A percentile compares a stretch with the other conserved stretches of the same genome.
phyloP scores from a whole-genome alignment of 495 filamentous ascomycete genomes.

The Hypoxylon lienhwacheense region DNA sequence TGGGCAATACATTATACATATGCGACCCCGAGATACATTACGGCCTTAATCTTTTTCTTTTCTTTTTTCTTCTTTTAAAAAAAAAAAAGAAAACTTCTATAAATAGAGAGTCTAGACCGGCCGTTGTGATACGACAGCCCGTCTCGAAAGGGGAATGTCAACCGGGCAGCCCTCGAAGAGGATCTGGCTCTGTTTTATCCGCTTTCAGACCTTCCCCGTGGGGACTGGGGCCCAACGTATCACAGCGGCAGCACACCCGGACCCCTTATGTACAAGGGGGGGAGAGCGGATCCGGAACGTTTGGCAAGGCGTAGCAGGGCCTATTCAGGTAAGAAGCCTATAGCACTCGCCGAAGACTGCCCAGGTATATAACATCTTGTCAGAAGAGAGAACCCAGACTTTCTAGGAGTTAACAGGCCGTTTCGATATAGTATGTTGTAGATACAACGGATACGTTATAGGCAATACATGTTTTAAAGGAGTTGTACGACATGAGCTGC shows the following conservation, averaged over 20 bases:
- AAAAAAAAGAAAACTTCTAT: no score
- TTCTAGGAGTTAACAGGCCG: no score
- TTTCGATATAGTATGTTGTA: no score
- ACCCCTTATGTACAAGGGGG: constrained; percentile 1
- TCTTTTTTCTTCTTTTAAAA: no score
- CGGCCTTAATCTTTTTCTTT: neutral
- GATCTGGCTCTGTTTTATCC: constrained; percentile 17
- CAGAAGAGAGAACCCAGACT: no score
- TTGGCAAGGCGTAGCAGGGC: no score
- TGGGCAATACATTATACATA: neutral
- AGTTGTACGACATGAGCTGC: no score
- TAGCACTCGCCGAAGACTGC: no score
- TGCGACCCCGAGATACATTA: constrained; percentile 4
- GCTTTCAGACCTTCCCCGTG: constrained; percentile 17
- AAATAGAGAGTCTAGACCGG: constrained; percentile 22
- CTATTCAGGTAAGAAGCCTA: no score
- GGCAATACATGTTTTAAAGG: no score
- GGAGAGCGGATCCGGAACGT: constrained; percentile 12
- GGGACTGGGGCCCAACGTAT: constrained; percentile 12
- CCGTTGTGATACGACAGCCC: neutral
- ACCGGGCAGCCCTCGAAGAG: neutral
- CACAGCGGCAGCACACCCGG: neutral
- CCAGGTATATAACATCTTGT: no score
- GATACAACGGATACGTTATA: no score
- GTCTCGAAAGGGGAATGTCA: constrained; percentile 2